phyloP scores from a whole-genome alignment of 805 yeast species.

The Torulaspora quercuum region DNA sequence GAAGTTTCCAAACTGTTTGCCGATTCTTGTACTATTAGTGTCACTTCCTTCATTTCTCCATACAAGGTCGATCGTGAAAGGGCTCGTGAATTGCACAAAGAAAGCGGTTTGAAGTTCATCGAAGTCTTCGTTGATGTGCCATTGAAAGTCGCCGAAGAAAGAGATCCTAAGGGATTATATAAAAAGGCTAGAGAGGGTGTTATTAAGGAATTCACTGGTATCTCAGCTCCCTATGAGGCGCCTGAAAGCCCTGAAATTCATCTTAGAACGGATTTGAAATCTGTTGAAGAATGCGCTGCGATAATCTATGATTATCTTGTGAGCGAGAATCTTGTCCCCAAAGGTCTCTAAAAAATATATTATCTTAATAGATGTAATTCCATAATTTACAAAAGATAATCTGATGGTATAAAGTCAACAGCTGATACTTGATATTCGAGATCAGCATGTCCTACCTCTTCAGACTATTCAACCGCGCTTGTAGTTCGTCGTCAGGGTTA shows the following conservation, averaged over 20 bases:
- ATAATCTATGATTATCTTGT: constrained; percentile 65
- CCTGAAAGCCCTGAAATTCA: constrained; percentile 84
- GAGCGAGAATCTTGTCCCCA: constrained; percentile 40
- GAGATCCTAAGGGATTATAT: constrained; percentile 96
- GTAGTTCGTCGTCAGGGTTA: constrained; percentile 74
- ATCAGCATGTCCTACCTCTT: constrained; percentile 54
- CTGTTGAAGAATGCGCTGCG: constrained; percentile 79
- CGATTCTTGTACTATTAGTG: constrained; percentile 82
- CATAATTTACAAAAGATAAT: constrained; percentile 3
- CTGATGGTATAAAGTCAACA: too few relatives aligned
- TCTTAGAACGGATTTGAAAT: constrained; percentile 62
- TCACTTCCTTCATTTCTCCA: constrained; percentile 92
- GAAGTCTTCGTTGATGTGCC: constrained; percentile 95
- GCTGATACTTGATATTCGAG: not conserved
- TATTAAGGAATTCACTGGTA: constrained; percentile 92
- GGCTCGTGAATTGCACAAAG: constrained; percentile 81
- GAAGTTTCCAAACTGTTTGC: constrained; percentile 94
- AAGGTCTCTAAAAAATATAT: constrained; percentile 6
- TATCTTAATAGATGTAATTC: constrained; percentile 1
- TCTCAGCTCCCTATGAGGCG: constrained; percentile 93
- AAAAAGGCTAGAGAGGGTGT: constrained; percentile 95
- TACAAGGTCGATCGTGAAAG: constrained; percentile 77
- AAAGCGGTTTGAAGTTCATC: constrained; percentile 72
- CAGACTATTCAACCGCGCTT: constrained; percentile 80
- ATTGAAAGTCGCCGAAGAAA: constrained; percentile 87